Evolutionary conservation across 441 rosid genomes (phyloP).

Genomic region (Gossypium lobatum): DNA sequence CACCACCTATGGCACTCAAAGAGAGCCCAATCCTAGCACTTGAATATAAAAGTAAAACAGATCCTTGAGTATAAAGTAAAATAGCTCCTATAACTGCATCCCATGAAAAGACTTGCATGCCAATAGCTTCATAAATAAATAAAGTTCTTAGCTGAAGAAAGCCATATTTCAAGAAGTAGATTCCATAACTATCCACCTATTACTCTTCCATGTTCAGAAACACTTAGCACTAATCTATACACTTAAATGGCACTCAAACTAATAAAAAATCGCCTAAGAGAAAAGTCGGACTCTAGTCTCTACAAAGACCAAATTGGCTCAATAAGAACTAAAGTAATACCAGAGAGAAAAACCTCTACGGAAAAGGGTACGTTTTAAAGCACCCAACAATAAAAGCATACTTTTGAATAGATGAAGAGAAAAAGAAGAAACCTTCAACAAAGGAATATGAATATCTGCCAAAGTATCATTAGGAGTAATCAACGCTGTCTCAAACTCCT

Average conservation of each 20-base stretch:
- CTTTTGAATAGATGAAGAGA: constrained; percentile 4
- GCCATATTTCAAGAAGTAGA: not conserved
- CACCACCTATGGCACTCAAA: not conserved
- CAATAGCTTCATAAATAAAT: not conserved
- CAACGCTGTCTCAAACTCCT: constrained; percentile 94
- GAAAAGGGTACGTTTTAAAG: not conserved
- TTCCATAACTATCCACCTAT: not conserved
- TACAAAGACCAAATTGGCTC: not conserved
- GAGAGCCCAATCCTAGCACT: not conserved
- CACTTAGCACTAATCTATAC: not conserved
- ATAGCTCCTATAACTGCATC: not conserved
- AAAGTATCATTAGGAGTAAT: constrained; percentile 80
- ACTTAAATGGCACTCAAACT: constrained; percentile 13
- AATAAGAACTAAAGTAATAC: not conserved
- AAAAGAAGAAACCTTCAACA: constrained; percentile 70
- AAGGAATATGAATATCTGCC: constrained; percentile 86
- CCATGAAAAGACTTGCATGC: not conserved
- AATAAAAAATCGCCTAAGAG: not conserved
- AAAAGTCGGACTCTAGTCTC: not conserved
- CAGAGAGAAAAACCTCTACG: not conserved
- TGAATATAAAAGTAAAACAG: not conserved
- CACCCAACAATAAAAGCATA: not conserved
- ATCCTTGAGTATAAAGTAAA: not conserved
- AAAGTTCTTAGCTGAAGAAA: not conserved
- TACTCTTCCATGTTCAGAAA: not conserved